Evolutionary conservation across 768 basidiomycete genomes (phyloP), one percentile per base, ranked within the genome.

Genomic region (Macrolepiota fuliginosa): DNA sequence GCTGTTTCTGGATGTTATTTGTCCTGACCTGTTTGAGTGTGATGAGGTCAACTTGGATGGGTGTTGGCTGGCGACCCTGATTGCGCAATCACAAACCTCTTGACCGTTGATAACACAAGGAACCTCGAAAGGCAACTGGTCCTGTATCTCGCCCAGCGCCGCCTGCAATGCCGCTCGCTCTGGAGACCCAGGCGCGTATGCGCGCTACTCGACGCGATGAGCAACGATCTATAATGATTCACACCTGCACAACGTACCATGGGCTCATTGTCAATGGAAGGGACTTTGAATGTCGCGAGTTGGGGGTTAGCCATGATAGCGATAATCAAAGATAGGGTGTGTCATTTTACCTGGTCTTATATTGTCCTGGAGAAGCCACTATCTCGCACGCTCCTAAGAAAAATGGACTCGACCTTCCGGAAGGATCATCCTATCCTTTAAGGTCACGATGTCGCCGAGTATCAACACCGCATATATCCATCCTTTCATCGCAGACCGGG

Each of bases 71-170:
- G 6, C 32, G 35, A 40, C 37, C 54, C 49, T 53, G 51, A 46
- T 32, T 9, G 29, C n/a, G 25, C 29, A 32, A 40, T 24, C 25
- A 74, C 87, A 62, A 63, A 93, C 94, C 66, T 84, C 82, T 75
- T 91, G 87, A 57, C 97, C 97, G 67, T 98, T 92, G 64, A 98
- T 84, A 64, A 98, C 81, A 70, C 92, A 93, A 7, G 96, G 97
- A 1, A 99, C 91, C 69, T 97, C 90, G 72, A 94, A 94, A 2
- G 96, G 95, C 7, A 91, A 79, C 67, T 89, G 79, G 63, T 87
- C 81, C 73, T 92, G 82, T 90, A 98, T 91, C 80, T 93, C 81
- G 7, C 76, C 70, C 66, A 98, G 70, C 17, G 92, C 90, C 25
- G 82, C 88, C 68, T 89, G 77, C 58, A 98, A 79, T 1, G 77